Conservation (phyloP, 1,284 basidiomycete species). For the Irpex sp. region DNA sequence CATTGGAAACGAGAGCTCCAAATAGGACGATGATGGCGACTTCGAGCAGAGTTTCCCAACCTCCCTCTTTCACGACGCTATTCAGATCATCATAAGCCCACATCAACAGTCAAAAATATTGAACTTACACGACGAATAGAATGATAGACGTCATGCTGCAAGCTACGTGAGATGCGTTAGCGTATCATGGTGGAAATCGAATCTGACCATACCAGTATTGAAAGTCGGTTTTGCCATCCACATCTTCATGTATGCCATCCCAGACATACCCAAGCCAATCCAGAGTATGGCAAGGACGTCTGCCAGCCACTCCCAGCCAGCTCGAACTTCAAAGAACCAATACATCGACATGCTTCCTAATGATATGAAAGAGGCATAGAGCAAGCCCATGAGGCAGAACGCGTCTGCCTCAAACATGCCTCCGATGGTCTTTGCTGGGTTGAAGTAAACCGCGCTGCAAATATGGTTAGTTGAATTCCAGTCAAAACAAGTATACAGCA, state of each 20-base stretch:
- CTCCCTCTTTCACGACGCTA: slow-evolving; percentile 90
- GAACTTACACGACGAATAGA: slow-evolving; percentile 75
- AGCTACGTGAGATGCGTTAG: slow-evolving; percentile 40
- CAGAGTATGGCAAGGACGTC: slow-evolving; percentile 70
- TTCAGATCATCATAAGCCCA: neutral
- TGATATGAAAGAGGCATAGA: slow-evolving; percentile 74
- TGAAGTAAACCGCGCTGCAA: slow-evolving; percentile 72
- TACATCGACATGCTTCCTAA: slow-evolving; percentile 76
- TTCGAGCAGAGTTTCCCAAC: slow-evolving; percentile 66
- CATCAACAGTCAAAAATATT: slow-evolving; percentile 8
- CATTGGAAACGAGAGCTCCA: slow-evolving; percentile 76
- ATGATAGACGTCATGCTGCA: slow-evolving; percentile 91
- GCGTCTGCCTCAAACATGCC: slow-evolving; percentile 89
- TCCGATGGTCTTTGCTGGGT: slow-evolving; percentile 84
- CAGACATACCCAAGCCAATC: slow-evolving; percentile 81
- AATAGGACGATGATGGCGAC: slow-evolving; percentile 76
- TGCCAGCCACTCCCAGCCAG: slow-evolving; percentile 67
- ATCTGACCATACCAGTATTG: slow-evolving; percentile 65
- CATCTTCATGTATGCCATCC: slow-evolving; percentile 84
- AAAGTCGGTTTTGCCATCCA: slow-evolving; percentile 90
- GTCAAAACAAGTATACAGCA: neutral
- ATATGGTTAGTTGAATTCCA: neutral
- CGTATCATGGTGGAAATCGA: neutral
- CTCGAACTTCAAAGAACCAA: slow-evolving; percentile 69
- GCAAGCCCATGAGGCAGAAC: slow-evolving; percentile 70